Conservation (phyloP, 2,329 filamentous ascomycete genomes). For the Curvularia spicifera region DNA sequence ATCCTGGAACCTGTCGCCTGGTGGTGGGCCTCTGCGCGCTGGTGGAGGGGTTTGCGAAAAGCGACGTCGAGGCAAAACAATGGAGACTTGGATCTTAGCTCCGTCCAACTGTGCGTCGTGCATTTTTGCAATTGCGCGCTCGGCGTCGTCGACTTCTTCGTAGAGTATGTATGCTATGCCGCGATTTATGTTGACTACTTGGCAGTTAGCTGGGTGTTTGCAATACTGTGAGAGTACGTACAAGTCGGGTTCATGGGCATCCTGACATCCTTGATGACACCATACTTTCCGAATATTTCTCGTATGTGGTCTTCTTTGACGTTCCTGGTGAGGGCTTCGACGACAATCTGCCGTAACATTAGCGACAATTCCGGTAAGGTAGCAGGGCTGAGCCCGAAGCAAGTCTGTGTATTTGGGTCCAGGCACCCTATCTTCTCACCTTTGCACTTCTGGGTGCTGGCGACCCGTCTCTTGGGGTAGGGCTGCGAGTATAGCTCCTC, state of each 20-base stretch:
- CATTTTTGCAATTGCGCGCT: conserved; percentile 92
- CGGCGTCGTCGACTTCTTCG: conserved; percentile 76
- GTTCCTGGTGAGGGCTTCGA: conserved; percentile 95
- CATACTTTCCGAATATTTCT: conserved; percentile 92
- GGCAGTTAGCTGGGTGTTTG: conserved; percentile 11
- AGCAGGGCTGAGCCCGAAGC: conserved; percentile 6
- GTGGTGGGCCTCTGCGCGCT: conserved; percentile 62
- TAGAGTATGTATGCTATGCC: conserved; percentile 94
- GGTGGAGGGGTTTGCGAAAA: conserved; percentile 81
- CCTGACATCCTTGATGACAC: conserved; percentile 83
- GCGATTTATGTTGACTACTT: conserved; percentile 80
- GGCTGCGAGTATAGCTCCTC: conserved; percentile 46
- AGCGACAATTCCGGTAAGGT: not conserved
- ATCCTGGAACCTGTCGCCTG: conserved; percentile 36
- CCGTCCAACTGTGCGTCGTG: conserved; percentile 96
- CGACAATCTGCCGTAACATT: conserved; percentile 72
- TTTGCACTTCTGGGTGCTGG: conserved; percentile 49
- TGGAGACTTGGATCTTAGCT: conserved; percentile 80
- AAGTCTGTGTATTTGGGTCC: not conserved
- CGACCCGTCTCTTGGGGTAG: conserved; percentile 42
- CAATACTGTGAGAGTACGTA: conserved; percentile 54
- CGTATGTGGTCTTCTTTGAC: conserved; percentile 85
- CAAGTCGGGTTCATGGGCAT: conserved; percentile 87
- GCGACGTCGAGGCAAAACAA: conserved; percentile 82
- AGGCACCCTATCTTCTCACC: conserved; percentile 26